Evolutionary conservation across 2,329 filamentous ascomycete species (phyloP).

Genomic region (Scleromitrula shiraiana): DNA sequence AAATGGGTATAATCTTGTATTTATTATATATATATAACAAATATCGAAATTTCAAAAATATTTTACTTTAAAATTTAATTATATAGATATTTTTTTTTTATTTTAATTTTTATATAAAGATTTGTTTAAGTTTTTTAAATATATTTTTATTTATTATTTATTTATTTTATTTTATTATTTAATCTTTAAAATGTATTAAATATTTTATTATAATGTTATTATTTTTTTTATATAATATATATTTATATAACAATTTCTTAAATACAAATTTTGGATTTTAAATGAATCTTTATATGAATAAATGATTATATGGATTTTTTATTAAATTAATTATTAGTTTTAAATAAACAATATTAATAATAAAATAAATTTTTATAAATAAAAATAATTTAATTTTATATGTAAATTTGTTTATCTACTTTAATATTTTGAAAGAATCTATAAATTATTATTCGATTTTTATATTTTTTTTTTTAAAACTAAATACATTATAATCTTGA

Average conservation of each 20-base stretch:
- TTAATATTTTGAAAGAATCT: background rate
- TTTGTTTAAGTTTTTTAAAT: no score
- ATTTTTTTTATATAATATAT: background rate
- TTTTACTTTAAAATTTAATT: no score
- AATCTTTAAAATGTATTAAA: no score
- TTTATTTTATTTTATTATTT: no score
- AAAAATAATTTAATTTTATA: background rate
- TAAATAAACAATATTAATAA: background rate
- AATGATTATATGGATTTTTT: background rate
- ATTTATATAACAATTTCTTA: background rate
- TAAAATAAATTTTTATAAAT: background rate
- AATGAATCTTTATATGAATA: no score
- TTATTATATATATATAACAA: no score
- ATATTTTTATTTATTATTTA: no score
- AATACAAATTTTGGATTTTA: background rate
- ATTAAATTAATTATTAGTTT: background rate
- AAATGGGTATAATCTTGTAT: no score
- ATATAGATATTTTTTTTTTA: no score
- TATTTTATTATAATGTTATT: background rate
- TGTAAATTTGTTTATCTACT: background rate
- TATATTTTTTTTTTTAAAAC: background rate
- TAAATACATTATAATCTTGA: background rate
- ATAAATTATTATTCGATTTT: background rate
- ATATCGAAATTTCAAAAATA: no score
- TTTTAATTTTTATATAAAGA: no score